These are phyloP conservation scores for Coleophoma eucalyptorum DNA, from an alignment of 2,329 filamentous ascomycete species.

Conservation along the genomic window DNA sequence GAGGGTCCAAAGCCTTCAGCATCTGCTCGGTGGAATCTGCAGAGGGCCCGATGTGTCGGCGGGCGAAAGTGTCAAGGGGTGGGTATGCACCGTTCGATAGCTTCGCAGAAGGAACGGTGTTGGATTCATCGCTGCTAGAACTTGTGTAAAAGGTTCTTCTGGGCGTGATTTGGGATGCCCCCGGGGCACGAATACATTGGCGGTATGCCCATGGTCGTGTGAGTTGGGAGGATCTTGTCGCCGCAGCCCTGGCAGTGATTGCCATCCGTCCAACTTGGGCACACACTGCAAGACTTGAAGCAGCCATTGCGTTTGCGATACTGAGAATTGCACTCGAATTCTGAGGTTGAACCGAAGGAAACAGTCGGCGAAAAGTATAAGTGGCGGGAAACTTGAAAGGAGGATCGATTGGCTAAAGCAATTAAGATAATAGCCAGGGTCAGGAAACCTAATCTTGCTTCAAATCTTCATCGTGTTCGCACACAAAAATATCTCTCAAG, in stretches of 20 bases:
- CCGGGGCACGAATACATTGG: conserved; percentile 12
- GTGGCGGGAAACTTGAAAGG: neutral
- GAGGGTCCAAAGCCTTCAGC: conserved; percentile 75
- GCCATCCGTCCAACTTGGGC: conserved; percentile 17
- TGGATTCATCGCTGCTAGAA: conserved; percentile 22
- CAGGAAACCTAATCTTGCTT: neutral
- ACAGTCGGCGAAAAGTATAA: conserved; percentile 2
- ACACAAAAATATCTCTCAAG: too few species aligned
- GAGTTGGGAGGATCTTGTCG: conserved; percentile 9
- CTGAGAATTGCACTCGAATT: neutral
- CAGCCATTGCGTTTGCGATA: conserved; percentile 12
- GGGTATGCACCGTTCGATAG: conserved; percentile 33
- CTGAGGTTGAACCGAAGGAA: conserved; percentile 1
- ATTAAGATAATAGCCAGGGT: neutral
- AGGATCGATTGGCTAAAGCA: neutral
- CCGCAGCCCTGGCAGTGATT: conserved; percentile 10
- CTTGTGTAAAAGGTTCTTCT: conserved; percentile 26
- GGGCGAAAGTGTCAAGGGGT: conserved; percentile 59
- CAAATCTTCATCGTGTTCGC: too few species aligned
- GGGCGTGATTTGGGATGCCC: conserved; percentile 9
- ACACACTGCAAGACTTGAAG: conserved; percentile 18
- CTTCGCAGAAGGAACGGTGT: conserved; percentile 11
- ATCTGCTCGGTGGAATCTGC: conserved; percentile 68
- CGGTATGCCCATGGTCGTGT: conserved; percentile 18
- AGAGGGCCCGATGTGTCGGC: conserved; percentile 84